Base-by-base conservation (phyloP, 225 moss, liverwort and hornwort genomes). In the Straminergon stramineum region DNA sequence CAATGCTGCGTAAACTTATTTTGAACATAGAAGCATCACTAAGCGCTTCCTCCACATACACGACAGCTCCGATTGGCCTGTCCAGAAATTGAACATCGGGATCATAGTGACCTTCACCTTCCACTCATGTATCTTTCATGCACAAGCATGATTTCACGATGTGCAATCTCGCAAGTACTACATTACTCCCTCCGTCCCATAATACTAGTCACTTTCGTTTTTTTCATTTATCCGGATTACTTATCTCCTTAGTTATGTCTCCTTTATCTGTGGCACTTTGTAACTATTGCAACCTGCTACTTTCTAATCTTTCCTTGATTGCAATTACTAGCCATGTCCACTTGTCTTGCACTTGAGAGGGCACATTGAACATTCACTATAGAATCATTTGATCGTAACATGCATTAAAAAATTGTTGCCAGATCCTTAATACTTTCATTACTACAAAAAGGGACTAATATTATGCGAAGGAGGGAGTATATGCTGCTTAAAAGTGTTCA, bases 31-130 rank as follows among this genome's bases (percentile, higher is more conserved):
- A 92, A 71, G 91, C 90, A 87, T 94, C 91, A 85, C 73, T 93
- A 88, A 93, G 73, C 76, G 87, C 95, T 90, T 92, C 85, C 84
- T 98, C 96, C 89, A 94, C 90, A 89, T 98, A 98, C 35, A 95
- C 96, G 43, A 98, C 95, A 93, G 96, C 97, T 79, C 96, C 96
- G 37, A 98, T 96, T 86, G 96, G 91, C 83, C 96, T 97, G 92
- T 86, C 86, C 81, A 90, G 41, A 87, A 75, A 34, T 80, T 68
- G 53, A 63, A 63, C 58, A 83, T 88, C 75, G 88, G 62, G 51
- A 83, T 83, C 52, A 27, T 52, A 70, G 58, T 48, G 32, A 80
- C n/a, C 65, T 58, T 84, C 66, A n/a, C 69, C 48, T 69, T 86
- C 51, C 57, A 87, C 35, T 73, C 53, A 74, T 65, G 27, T 17